Evolutionary conservation across 495 filamentous ascomycete species (phyloP), one percentile per base, ranked within the genome.

Genomic region (Penicillium ucsense): DNA sequence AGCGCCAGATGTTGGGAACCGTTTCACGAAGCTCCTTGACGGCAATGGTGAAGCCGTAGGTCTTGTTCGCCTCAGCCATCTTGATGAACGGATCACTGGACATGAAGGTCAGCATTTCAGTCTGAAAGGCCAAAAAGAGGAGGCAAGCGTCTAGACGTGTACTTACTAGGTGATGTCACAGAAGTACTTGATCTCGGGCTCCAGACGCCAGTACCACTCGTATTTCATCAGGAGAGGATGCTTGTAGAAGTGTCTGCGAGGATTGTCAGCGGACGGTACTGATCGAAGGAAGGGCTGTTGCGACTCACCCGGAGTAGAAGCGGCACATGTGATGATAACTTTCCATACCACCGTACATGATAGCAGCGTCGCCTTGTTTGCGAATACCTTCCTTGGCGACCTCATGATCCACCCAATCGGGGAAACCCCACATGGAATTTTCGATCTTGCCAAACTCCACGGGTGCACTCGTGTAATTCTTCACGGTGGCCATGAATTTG

Each of bases 111-210:
- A 71, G 68, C 35, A 49, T 53, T 39, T 31, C 5, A 36, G 39
- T 20, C 10, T 4, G 20, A 20, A 8, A 5, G 6, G n/a, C 4
- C 4, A 6, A 8, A 38, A 10, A 32, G 41, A 48, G 28, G 27
- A 7, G 7, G n/a, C 1, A 8, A 12, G 37, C 0, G 37, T 9
- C 4, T 41, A 31, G 8, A 12, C 20, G 20, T 20, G 20, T 20
- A 10, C 85, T 58, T 85, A 96, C 90, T 99, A 99, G 50, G 92
- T 99, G 53, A 99, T 95, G 57, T 99, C 92, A 65, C 92, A 99
- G 75, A 97, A 99, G 75, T 97, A 99, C 73, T 91, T 96, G 83
- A 99, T 97, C 67, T 99, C 92, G 61, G 92, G 92, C 80, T 99
- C 92, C 67, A 99, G 69, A 40, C 92, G 88, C 92, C 92, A 99